phyloP scores from a whole-genome alignment of 106 monocot species.

The Posidonia australis region DNA sequence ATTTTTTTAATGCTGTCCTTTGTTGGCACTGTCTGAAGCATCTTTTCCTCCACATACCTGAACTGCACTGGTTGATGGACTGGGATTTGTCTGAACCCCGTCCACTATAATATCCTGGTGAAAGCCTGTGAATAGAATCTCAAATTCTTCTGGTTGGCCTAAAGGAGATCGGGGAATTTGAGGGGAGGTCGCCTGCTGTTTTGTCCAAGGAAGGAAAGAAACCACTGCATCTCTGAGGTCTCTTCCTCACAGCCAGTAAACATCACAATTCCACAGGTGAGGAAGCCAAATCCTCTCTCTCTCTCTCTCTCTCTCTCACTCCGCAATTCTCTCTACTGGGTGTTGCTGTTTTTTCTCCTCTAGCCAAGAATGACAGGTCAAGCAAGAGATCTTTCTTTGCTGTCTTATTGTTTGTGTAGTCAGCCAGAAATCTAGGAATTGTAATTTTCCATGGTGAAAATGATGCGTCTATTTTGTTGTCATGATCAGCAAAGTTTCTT shows the following conservation, averaged over 20 bases:
- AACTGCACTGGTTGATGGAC: conserved; percentile 20
- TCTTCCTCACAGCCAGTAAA: neutral
- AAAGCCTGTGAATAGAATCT: conserved; percentile 20
- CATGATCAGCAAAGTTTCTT: too few species aligned
- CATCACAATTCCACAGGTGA: neutral
- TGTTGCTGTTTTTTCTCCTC: neutral
- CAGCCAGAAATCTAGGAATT: too few species aligned
- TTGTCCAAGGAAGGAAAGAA: neutral
- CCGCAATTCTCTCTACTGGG: neutral
- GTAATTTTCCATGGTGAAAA: too few species aligned
- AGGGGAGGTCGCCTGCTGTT: conserved; percentile 3
- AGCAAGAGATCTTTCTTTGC: neutral
- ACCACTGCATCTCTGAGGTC: neutral
- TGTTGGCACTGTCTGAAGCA: conserved; percentile 37
- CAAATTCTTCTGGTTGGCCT: conserved; percentile 17
- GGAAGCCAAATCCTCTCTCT: neutral
- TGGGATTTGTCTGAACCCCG: conserved; percentile 37
- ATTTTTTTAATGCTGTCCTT: conserved; percentile 21
- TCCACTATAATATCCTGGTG: conserved; percentile 25
- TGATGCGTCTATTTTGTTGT: too few species aligned
- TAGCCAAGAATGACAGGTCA: too few species aligned
- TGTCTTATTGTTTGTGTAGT: neutral
- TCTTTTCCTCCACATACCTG: conserved; percentile 25
- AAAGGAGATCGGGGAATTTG: neutral
- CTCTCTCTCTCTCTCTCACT: neutral